These are phyloP conservation scores for Elaeis oleifera DNA, from an alignment of 202 grass and related monocot species.

Conservation along the genomic window DNA sequence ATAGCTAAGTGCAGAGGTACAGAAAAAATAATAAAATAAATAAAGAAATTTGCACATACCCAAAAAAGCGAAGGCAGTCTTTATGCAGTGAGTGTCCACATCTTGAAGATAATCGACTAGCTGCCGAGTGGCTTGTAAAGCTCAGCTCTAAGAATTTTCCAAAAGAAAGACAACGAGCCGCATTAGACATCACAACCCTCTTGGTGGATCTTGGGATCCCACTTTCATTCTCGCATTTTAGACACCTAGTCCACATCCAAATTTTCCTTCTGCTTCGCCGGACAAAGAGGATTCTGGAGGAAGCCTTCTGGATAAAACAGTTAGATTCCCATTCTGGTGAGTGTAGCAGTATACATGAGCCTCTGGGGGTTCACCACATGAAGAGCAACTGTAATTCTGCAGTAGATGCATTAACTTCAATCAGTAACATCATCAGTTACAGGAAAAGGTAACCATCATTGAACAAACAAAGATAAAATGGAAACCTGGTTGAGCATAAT, in stretches of 20 bases:
- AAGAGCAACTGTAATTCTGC: slow-evolving; percentile 58
- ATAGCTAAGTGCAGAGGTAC: no score
- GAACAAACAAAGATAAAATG: slow-evolving; percentile 17
- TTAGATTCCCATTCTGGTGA: slow-evolving; percentile 90
- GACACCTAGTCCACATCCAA: slow-evolving; percentile 97
- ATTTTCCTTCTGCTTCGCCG: slow-evolving; percentile 78
- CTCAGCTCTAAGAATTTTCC: slow-evolving; percentile 97
- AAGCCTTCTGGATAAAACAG: slow-evolving; percentile 47
- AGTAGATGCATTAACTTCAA: slow-evolving; percentile 24
- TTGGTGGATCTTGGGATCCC: slow-evolving; percentile 49
- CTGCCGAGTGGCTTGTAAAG: slow-evolving; percentile 86
- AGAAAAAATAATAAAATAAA: background rate
- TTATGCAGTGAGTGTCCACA: slow-evolving; percentile 90
- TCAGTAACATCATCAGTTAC: slow-evolving; percentile 16
- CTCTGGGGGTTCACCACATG: slow-evolving; percentile 66
- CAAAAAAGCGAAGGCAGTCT: slow-evolving; percentile 95
- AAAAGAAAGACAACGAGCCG: slow-evolving; percentile 81
- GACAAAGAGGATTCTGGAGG: slow-evolving; percentile 36
- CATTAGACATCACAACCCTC: slow-evolving; percentile 76
- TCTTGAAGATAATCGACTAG: slow-evolving; percentile 61
- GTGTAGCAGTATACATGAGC: slow-evolving; percentile 76
- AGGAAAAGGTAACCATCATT: background rate
- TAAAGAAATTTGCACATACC: slow-evolving; percentile 42
- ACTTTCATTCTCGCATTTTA: slow-evolving; percentile 70
- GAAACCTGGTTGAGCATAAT: slow-evolving; percentile 81